These are phyloP conservation scores for Boletus rufocinnamomeus DNA, from an alignment of 768 basidiomycete genomes.

Conservation along the genomic window DNA sequence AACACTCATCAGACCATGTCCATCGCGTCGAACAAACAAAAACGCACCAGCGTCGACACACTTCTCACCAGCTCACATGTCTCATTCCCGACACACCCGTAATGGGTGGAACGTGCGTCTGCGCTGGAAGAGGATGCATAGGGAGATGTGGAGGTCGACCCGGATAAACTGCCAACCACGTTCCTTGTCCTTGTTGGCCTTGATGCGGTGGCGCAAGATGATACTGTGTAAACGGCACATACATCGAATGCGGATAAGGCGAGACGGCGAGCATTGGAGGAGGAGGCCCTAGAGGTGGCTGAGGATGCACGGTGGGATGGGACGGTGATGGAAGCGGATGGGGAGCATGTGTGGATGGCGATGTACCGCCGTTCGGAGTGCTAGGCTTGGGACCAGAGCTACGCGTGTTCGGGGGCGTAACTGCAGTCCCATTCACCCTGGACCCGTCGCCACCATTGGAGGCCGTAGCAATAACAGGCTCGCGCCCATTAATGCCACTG, in stretches of 20 bases:
- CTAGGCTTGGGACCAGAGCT: neutral
- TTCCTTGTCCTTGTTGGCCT: constrained; percentile 16
- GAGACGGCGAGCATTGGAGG: constrained; percentile 21
- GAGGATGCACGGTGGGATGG: constrained; percentile 11
- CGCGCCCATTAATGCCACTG: neutral
- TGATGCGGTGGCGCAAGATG: constrained; percentile 17
- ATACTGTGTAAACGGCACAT: constrained; percentile 27
- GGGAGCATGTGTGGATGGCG: constrained; percentile 3
- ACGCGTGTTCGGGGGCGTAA: constrained; percentile 8
- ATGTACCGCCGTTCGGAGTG: constrained; percentile 1
- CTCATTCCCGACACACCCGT: constrained; percentile 29
- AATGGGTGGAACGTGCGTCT: constrained; percentile 15
- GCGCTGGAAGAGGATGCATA: constrained; percentile 20
- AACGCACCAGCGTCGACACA: constrained; percentile 11
- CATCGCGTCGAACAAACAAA: neutral
- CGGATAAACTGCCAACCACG: constrained; percentile 30
- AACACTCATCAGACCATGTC: neutral
- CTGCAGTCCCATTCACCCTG: constrained; percentile 11
- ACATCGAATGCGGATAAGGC: constrained; percentile 23
- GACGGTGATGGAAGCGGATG: constrained; percentile 17
- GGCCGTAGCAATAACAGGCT: neutral
- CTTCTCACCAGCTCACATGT: constrained; percentile 27
- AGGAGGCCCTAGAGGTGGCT: constrained; percentile 9
- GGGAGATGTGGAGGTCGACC: constrained; percentile 18
- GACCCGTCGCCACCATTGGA: neutral